These are phyloP conservation scores for Calocera cornea DNA, from an alignment of 768 basidiomycete species.

Conservation along the genomic window DNA sequence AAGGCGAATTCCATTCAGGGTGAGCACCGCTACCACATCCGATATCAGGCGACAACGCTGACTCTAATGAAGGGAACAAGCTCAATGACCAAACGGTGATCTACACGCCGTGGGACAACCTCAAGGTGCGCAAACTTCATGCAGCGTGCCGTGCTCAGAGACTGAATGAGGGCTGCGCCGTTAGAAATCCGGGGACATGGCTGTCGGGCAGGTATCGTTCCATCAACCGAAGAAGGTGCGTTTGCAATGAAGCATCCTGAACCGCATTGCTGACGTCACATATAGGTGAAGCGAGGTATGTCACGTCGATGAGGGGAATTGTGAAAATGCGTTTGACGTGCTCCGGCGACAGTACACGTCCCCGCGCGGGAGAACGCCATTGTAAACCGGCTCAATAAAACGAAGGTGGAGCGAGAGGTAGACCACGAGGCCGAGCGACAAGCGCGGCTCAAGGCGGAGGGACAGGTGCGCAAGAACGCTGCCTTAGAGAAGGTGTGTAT, in stretches of 20 bases:
- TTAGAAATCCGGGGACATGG: conserved; percentile 97
- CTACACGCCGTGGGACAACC: conserved; percentile 82
- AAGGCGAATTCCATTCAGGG: conserved; percentile 98
- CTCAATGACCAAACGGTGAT: conserved; percentile 88
- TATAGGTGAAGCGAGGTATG: conserved; percentile 66
- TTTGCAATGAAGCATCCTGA: not conserved
- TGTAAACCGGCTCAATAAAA: conserved; percentile 88
- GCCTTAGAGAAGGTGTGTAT: conserved; percentile 52
- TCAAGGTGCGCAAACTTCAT: conserved; percentile 49
- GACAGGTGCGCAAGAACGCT: conserved; percentile 42
- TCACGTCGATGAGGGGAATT: not conserved
- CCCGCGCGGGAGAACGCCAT: conserved; percentile 71
- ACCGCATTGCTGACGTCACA: conserved; percentile 1
- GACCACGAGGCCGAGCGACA: conserved; percentile 84
- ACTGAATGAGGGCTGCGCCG: not conserved
- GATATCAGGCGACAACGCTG: not conserved
- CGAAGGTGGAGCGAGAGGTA: conserved; percentile 67
- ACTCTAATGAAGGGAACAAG: conserved; percentile 61
- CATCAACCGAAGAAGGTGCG: conserved; percentile 75
- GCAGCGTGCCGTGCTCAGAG: not conserved
- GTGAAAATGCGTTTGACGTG: not conserved
- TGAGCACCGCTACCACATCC: conserved; percentile 18
- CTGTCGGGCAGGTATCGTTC: conserved; percentile 90
- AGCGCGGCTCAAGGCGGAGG: conserved; percentile 69
- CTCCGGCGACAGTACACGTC: conserved; percentile 47